Conservation (phyloP, 1,139 yeast species). For the Yamadazyma epiphylla region DNA sequence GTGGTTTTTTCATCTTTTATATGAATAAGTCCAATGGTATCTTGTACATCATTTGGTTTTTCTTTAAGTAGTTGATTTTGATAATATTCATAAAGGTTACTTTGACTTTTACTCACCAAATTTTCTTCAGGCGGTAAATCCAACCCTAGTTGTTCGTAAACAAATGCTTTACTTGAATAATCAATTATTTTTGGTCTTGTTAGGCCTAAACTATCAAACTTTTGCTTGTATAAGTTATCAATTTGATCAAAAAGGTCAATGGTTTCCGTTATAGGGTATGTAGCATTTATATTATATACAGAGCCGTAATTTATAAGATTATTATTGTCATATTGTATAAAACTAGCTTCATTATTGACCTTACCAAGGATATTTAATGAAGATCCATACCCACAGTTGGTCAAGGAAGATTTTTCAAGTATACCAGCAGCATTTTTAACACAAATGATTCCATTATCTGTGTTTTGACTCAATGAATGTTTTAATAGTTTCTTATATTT, state of each 20-base stretch:
- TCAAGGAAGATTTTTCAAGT: conserved; percentile 42
- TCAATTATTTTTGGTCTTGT: conserved; percentile 22
- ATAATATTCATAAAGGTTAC: conserved; percentile 11
- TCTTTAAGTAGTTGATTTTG: conserved; percentile 9
- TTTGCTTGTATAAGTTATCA: conserved; percentile 10
- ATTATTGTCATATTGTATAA: conserved; percentile 13
- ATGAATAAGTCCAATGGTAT: conserved; percentile 32
- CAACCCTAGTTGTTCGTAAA: conserved; percentile 7
- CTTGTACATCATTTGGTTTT: conserved; percentile 15
- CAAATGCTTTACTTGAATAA: conserved; percentile 5
- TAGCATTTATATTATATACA: conserved; percentile 20
- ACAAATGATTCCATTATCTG: conserved; percentile 3
- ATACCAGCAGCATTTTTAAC: conserved; percentile 5
- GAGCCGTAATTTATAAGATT: conserved; percentile 15
- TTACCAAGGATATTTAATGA: conserved; percentile 43
- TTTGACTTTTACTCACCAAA: conserved; percentile 6
- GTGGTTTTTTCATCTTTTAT: conserved; percentile 14
- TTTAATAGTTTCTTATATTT: conserved; percentile 21
- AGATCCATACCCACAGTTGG: conserved; percentile 59
- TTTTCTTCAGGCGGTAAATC: conserved; percentile 1
- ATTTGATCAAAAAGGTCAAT: conserved; percentile 16
- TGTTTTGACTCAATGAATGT: conserved; percentile 14
- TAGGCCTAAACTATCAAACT: conserved; percentile 17
- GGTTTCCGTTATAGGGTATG: conserved; percentile 21
- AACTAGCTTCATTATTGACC: conserved; percentile 53